A percentile compares a stretch with the other conserved stretches of the same genome.
Evolutionary conservation across 352 stramenopile genomes (phyloP).

Genomic region (Globisporangium orthogonon): DNA sequence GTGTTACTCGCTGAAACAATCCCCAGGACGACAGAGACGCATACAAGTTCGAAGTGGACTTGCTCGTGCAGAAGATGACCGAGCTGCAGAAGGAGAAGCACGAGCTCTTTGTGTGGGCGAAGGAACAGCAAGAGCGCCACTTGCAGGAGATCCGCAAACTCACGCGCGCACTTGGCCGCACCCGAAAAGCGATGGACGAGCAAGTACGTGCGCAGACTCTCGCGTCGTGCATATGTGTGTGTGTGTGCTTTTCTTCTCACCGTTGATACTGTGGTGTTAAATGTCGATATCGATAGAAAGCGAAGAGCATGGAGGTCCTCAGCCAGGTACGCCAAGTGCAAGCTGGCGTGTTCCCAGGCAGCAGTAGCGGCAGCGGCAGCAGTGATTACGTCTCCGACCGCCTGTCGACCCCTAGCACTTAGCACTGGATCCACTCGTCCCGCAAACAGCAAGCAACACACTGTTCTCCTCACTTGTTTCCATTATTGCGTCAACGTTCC

Average conservation of each 20-base stretch:
- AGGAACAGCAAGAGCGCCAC: constrained; percentile 64
- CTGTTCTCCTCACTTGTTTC: not conserved
- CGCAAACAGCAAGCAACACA: not conserved
- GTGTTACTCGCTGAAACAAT: too few species aligned
- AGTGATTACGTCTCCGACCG: not conserved
- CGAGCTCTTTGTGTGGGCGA: constrained; percentile 62
- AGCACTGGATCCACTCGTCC: not conserved
- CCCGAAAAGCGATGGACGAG: constrained; percentile 57
- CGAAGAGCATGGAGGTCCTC: constrained; percentile 34
- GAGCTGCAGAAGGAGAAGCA: constrained; percentile 66
- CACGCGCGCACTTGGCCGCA: constrained; percentile 49
- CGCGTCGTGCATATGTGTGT: not conserved
- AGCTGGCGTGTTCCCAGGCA: constrained; percentile 17
- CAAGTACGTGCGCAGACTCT: constrained; percentile 19
- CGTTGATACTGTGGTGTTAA: not conserved
- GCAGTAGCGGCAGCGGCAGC: not conserved
- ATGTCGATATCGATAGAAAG: constrained; percentile 16
- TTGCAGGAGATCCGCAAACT: constrained; percentile 83
- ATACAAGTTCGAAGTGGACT: constrained; percentile 68
- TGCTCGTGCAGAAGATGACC: constrained; percentile 64
- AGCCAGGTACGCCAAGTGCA: constrained; percentile 32
- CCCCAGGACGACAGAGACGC: constrained; percentile 63
- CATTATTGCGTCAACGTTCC: not conserved
- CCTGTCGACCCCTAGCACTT: not conserved
- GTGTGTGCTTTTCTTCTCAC: not conserved